Evolutionary conservation across 2,329 filamentous ascomycete species (phyloP), one percentile per base, ranked within the genome.

Genomic region (Diaporthe sp.): DNA sequence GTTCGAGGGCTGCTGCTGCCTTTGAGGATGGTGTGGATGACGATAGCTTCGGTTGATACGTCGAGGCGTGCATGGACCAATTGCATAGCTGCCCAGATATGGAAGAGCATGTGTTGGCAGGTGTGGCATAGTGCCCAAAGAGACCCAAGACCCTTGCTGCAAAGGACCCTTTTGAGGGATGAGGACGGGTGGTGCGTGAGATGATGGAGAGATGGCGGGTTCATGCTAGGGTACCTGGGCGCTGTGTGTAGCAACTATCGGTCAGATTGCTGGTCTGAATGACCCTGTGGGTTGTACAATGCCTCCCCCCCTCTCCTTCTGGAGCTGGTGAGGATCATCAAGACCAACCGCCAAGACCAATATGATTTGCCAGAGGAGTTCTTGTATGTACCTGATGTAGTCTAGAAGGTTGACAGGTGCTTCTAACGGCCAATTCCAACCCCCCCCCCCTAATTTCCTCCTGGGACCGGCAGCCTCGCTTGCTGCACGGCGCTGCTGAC

Each of bases 101-200:
- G 49, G 65, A 70, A 70, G 65, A 15, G 34, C 34, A 42, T 55
- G 49, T 42, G 65, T 28, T 70, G 65, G 42, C 65, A 55, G 65
- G 65, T 70, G 65, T 55, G 65, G 49, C 49, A 55, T 70, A 13
- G 65, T 70, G 65, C 65, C 65, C 65, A 70, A 55, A 70, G 65
- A 55, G 65, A 70, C 65, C 42, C 10, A 42, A 31, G 12, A 20
- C 17, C 65, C 65, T 34, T 70, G 49, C 65, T 55, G 65, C 49
- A 70, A n/a, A 55, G 34, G 49, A 53, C 65, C 65, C 34, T 55
- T 55, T 55, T 68, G 65, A 39, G 61, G 31, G 47, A 53, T 68
- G 47, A 13, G 20, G 7, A 51, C 37, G 44, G 49, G 51, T 37
- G 65, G 49, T 70, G 65, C 34, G 65, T 70, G 49, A 70, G 65